Conservation (phyloP, 352 stramenopile species). For the Phytophthora pluvialis region DNA sequence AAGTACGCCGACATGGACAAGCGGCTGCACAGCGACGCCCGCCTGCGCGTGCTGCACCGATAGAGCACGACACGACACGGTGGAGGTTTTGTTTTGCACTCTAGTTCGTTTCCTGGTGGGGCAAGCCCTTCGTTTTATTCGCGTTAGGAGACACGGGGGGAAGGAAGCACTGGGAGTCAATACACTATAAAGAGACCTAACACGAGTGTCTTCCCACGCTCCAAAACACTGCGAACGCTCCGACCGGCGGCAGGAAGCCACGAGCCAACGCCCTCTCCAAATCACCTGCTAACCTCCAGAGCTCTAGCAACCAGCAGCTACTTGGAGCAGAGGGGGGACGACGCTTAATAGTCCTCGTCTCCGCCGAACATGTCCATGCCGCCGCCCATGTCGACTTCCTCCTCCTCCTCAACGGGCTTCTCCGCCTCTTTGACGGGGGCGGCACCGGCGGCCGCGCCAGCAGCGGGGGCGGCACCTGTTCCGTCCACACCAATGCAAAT, state of each 20-base stretch:
- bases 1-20: constrained; percentile 96
- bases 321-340: constrained; percentile 6
- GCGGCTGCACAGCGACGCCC: constrained; percentile 87
- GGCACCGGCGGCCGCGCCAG: constrained; percentile 52
- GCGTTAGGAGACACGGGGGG: constrained; percentile 42
- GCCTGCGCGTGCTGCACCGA: constrained; percentile 76
- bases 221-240: constrained; percentile 9
- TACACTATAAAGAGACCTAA: constrained; percentile 49
- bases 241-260: background rate
- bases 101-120: constrained; percentile 48
- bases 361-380: constrained; percentile 91
- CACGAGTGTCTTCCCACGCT: constrained; percentile 29
- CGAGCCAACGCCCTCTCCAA: too few relatives aligned
- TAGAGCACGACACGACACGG: constrained; percentile 32
- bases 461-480: constrained; percentile 63
- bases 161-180: constrained; percentile 19
- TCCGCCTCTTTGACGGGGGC: constrained; percentile 64
- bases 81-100: background rate
- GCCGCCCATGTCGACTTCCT: constrained; percentile 85
- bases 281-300: constrained; percentile 4
- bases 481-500: background rate
- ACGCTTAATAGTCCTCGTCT: constrained; percentile 84
- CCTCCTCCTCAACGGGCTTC: constrained; percentile 79
- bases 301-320: too few relatives aligned
- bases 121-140: constrained; percentile 80